Evolutionary conservation across 352 stramenopile species (phyloP).

Genomic region (Blastocystis sp.): DNA sequence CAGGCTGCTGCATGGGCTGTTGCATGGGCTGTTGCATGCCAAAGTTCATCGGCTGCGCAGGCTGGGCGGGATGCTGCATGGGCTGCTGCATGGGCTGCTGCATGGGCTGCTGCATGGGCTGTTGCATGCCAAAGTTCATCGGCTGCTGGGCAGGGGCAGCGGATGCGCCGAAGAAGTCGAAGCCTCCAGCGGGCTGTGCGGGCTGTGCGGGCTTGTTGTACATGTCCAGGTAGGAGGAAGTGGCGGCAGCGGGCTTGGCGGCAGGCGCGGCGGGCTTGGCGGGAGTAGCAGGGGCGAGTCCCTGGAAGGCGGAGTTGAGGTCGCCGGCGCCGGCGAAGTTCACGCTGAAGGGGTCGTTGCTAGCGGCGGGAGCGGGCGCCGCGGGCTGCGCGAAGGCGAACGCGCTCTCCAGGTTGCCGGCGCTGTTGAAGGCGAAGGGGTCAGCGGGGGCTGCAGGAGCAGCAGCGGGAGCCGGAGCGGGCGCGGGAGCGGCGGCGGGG

Average conservation of each 20-base stretch:
- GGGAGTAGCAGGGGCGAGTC: not conserved
- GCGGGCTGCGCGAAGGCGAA: not conserved
- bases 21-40: not conserved
- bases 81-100: not conserved
- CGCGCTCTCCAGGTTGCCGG: not conserved
- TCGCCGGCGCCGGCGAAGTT: not conserved
- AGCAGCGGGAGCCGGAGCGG: not conserved
- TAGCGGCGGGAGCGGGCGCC: not conserved
- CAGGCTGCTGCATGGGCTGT: not conserved
- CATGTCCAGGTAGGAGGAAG: not conserved
- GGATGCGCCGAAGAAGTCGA: not conserved
- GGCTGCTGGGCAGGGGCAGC: not conserved
- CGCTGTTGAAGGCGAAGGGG: constrained; percentile 29
- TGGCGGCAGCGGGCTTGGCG: not conserved
- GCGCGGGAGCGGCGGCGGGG: not conserved
- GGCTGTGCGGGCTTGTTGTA: not conserved
- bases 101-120: not conserved
- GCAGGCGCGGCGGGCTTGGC: not conserved
- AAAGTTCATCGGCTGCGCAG: constrained; percentile 31
- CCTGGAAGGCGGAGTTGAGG: not conserved
- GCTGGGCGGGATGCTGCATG: not conserved
- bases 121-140: constrained; percentile 36
- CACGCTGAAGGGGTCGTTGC: constrained; percentile 26
- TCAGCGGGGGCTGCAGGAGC: not conserved
- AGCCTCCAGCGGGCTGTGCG: not conserved